A percentile compares a stretch with the other conserved stretches of the same genome.
phyloP scores from a whole-genome alignment of 1,284 basidiomycete genomes.

The Mycena sp. region DNA sequence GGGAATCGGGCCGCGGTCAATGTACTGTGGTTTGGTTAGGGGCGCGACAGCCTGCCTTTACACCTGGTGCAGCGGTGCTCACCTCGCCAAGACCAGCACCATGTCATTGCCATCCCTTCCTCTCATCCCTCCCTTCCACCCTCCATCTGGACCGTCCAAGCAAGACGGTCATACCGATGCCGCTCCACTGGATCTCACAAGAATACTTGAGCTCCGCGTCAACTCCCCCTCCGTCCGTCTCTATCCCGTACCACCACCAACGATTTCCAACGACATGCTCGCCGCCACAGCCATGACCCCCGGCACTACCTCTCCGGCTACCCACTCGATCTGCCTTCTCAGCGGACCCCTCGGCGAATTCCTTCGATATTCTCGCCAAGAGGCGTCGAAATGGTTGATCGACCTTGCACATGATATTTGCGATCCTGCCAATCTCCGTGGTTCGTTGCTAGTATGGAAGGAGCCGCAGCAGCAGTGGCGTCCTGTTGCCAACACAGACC shows the following conservation, averaged over 20 bases:
- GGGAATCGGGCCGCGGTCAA: slow-evolving; percentile 8
- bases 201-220: background rate
- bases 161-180: slow-evolving; percentile 13
- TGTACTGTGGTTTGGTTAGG: slow-evolving; percentile 3
- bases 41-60: no score
- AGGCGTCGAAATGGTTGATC: slow-evolving; percentile 13
- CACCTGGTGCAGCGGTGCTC: no score
- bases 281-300: background rate
- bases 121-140: no score
- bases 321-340: background rate
- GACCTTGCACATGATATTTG: slow-evolving; percentile 24
- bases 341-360: background rate
- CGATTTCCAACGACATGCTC: background rate
- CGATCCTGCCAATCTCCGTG: slow-evolving; percentile 9
- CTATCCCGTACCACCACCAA: background rate
- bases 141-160: slow-evolving; percentile 17
- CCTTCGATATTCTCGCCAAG: background rate
- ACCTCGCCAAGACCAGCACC: no score
- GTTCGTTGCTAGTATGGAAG: slow-evolving; percentile 1
- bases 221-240: background rate
- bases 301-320: background rate
- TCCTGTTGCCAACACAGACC: background rate
- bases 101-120: slow-evolving; percentile 9
- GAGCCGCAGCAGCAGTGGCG: background rate
- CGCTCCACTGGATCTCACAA: slow-evolving; percentile 3